Evolutionary conservation across 495 filamentous ascomycete genomes (phyloP), one percentile per base, ranked within the genome.

Genomic region (Penicillium atrosanguineum): DNA sequence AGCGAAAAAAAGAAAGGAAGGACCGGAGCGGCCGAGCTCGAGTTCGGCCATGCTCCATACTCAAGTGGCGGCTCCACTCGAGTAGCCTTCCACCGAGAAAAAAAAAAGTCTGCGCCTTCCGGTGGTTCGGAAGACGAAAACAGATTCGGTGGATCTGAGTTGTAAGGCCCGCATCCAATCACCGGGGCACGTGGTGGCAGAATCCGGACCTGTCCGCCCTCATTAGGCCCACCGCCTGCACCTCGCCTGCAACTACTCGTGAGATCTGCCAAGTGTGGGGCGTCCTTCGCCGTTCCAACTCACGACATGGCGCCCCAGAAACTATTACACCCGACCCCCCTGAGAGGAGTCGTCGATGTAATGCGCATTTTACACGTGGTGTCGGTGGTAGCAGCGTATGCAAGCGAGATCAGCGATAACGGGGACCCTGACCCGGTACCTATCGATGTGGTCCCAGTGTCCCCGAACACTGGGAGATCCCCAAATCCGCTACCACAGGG

Each of bases 51-150:
- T 34, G 31, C 8, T 34, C 31, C 31, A 34, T 34, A 34, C 31
- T 65, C 57, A 19, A 58, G 53, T 63, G 58, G 53, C 58, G 55
- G 42, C 51, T 56, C 61, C 60, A 54, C 48, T 23, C 7, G 14
- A 11, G 39, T 42, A 20, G 37, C 26, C 36, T 51, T 34, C 38
- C 28, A 40, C n/a, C 19, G 15, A 29, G 25, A 12, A 49, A 26
- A 40, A 40, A 37, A 29, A 49, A 29, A 40, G 21, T 16, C 31
- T 34, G 31, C 11, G 8, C 31, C 23, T 2, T 23, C 5, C 23
- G 9, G 14, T 31, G 31, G 31, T 34, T 34, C 31, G 31, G 18
- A 19, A 26, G 18, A 12, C 23, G 16, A 40, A 49, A 38, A 38
- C 21, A 12, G 8, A 19, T 14, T 14, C 23, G 31, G 15, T 28